Percentiles rank a stretch among this genome's conserved stretches.
These are phyloP conservation scores for Hibiscus trionum DNA, from an alignment of 345 rosid genomes.

Conservation along the genomic window DNA sequence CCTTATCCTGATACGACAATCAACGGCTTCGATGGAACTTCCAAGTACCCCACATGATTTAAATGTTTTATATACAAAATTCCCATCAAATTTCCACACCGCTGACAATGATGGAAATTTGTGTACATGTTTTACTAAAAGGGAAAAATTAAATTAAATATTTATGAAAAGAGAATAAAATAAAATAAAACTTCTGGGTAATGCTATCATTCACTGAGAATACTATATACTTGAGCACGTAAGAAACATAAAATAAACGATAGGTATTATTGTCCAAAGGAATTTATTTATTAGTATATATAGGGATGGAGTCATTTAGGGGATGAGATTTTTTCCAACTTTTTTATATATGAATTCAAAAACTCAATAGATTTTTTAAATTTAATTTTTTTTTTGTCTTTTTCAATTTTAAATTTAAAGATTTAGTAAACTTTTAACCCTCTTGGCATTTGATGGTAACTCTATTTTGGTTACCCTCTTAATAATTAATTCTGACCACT, in stretches of 20 bases:
- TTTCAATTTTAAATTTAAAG: no score
- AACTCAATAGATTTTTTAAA: no score
- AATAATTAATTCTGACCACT: not conserved
- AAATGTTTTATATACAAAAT: not conserved
- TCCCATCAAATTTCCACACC: not conserved
- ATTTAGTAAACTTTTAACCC: no score
- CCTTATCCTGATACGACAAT: slow-evolving; percentile 10
- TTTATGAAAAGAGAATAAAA: no score
- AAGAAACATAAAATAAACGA: not conserved
- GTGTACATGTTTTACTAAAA: not conserved
- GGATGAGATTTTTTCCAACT: no score
- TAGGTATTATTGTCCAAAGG: slow-evolving; percentile 1
- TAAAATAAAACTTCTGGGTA: not conserved
- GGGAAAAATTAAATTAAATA: not conserved
- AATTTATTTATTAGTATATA: not conserved
- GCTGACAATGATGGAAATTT: not conserved
- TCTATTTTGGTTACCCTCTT: not conserved
- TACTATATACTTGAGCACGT: not conserved
- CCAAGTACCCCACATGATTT: not conserved
- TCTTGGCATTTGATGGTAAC: no score
- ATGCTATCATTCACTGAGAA: not conserved
- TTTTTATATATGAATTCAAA: no score
- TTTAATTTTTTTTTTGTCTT: no score
- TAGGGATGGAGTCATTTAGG: no score
- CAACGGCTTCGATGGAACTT: slow-evolving; percentile 12